A percentile compares a stretch with the other conserved stretches of the same genome.
Conservation (phyloP, 2,329 filamentous ascomycete species). For the Colletotrichum siamense region DNA sequence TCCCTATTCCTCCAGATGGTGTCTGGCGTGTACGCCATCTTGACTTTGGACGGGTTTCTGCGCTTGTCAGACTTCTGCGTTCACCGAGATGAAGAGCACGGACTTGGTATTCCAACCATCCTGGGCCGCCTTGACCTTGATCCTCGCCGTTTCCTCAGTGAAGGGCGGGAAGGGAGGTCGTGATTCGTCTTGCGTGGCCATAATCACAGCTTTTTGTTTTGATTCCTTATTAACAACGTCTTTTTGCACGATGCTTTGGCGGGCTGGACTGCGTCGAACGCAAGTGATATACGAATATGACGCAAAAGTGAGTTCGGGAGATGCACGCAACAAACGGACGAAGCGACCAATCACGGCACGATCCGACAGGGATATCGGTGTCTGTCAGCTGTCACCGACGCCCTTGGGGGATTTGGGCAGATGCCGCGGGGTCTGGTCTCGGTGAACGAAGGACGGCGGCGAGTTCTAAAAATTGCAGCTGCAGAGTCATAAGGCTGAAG, state of each 20-base stretch:
- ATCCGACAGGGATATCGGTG: background rate
- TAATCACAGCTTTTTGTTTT: background rate
- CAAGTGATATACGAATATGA: background rate
- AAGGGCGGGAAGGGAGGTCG: constrained; percentile 71
- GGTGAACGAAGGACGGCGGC: background rate
- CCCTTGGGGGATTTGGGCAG: background rate
- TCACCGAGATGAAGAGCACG: constrained; percentile 22
- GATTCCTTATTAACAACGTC: background rate
- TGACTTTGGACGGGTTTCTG: constrained; percentile 69
- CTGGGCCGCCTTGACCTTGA: constrained; percentile 86
- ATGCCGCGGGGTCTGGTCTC: constrained; percentile 9
- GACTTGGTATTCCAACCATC: constrained; percentile 84
- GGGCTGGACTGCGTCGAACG: background rate
- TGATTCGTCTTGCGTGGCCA: constrained; percentile 11
- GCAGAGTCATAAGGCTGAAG: background rate
- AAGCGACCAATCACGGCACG: constrained; percentile 3
- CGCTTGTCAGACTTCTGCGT: background rate
- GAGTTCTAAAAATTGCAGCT: background rate
- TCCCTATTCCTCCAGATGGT: constrained; percentile 83
- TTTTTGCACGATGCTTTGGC: background rate
- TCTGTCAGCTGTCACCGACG: constrained; percentile 6
- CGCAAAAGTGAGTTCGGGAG: background rate
- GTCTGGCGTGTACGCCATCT: constrained; percentile 76
- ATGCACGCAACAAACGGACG: background rate
- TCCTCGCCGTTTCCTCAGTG: constrained; percentile 69